These are phyloP conservation scores for Vigna angularis DNA, from an alignment of 306 rosid genomes.

Conservation along the genomic window DNA sequence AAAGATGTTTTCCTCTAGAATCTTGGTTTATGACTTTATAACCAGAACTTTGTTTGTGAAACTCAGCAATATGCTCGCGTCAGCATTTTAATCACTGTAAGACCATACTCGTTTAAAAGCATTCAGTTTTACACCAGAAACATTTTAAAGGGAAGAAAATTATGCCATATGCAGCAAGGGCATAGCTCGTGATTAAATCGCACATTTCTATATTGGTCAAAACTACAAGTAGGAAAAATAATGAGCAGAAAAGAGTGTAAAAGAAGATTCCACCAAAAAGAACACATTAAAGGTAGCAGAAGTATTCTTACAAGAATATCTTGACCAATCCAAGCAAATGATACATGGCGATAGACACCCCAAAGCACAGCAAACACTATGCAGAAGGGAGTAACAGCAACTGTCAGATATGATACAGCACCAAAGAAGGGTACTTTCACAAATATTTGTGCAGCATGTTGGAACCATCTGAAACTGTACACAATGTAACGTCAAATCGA, in stretches of 20 bases:
- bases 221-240: slow-evolving; percentile 4
- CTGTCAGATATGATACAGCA: slow-evolving; percentile 86
- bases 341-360: slow-evolving; percentile 69
- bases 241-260: neutral
- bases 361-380: slow-evolving; percentile 80
- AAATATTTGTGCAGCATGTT: slow-evolving; percentile 74
- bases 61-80: neutral
- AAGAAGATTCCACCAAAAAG: slow-evolving; percentile 23
- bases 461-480: slow-evolving; percentile 94
- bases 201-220: slow-evolving; percentile 35
- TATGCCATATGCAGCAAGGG: neutral
- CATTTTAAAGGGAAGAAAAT: slow-evolving; percentile 9
- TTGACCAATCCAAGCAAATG: slow-evolving; percentile 98
- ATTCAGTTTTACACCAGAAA: neutral
- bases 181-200: slow-evolving; percentile 1
- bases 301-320: slow-evolving; percentile 88
- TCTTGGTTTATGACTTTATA: neutral
- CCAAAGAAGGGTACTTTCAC: slow-evolving; percentile 88
- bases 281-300: slow-evolving; percentile 25
- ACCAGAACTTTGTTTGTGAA: neutral
- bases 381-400: slow-evolving; percentile 96
- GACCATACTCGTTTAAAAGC: slow-evolving; percentile 8
- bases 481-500: slow-evolving; percentile 56
- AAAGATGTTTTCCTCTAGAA: slow-evolving; percentile 5
- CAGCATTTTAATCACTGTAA: neutral